A percentile compares a stretch with the other conserved stretches of the same genome.
phyloP scores from a whole-genome alignment of 192 early-diverging fungal genomes.

The Podila epigama region DNA sequence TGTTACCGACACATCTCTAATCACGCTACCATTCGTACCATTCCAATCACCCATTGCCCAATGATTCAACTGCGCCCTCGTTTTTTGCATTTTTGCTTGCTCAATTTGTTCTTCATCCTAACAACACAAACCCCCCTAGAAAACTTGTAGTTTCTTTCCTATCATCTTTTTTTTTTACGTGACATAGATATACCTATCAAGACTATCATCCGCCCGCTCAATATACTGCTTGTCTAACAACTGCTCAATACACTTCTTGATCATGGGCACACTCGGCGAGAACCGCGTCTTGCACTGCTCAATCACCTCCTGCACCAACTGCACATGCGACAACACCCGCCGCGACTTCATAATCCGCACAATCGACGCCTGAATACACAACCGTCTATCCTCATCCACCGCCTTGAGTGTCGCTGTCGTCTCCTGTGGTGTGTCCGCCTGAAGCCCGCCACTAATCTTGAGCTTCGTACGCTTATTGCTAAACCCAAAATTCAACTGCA shows the following conservation, averaged over 20 bases:
- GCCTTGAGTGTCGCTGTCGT: constrained; percentile 59
- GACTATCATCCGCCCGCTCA: constrained; percentile 60
- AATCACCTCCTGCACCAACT: constrained; percentile 80
- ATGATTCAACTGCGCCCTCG: too few relatives aligned
- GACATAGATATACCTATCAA: constrained; percentile 74
- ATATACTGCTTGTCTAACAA: constrained; percentile 88
- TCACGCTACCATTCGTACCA: too few relatives aligned
- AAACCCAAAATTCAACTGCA: constrained; percentile 31
- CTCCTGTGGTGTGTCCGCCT: constrained; percentile 69
- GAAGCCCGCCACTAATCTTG: constrained; percentile 67
- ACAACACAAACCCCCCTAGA: background rate
- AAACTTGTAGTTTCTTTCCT: background rate
- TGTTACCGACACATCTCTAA: too few relatives aligned
- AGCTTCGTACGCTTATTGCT: constrained; percentile 83
- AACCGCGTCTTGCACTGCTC: constrained; percentile 74
- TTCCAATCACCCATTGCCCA: too few relatives aligned
- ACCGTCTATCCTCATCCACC: constrained; percentile 81
- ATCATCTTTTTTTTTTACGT: constrained; percentile 50
- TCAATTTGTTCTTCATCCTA: background rate
- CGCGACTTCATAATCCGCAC: constrained; percentile 89
- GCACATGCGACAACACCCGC: constrained; percentile 67
- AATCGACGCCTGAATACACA: constrained; percentile 86
- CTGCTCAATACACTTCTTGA: constrained; percentile 88
- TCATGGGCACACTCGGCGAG: constrained; percentile 70
- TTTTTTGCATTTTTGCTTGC: background rate